A percentile compares a stretch with the other conserved stretches of the same genome.
Evolutionary conservation across 495 filamentous ascomycete genomes (phyloP).

Genomic region (Xylaria intraflava): DNA sequence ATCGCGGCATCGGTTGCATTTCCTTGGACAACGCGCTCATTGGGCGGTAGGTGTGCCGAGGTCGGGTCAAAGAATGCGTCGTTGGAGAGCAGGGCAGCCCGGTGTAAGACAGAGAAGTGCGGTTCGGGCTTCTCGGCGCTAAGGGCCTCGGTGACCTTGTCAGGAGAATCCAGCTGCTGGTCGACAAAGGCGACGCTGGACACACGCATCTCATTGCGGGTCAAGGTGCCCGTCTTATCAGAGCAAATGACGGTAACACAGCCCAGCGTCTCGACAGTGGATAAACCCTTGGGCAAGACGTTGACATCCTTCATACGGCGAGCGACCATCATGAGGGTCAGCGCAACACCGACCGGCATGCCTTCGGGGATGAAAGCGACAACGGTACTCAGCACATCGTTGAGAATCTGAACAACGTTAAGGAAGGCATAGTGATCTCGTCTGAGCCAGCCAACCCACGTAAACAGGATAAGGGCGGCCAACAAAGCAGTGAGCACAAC

Average conservation of each 20-base stretch:
- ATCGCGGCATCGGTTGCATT: constrained; percentile 32
- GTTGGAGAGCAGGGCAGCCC: constrained; percentile 28
- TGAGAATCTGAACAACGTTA: constrained; percentile 22
- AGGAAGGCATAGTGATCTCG: constrained; percentile 17
- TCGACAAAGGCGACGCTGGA: constrained; percentile 32
- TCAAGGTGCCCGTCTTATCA: constrained; percentile 11
- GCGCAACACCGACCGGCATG: constrained; percentile 30
- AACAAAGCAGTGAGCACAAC: constrained; percentile 17
- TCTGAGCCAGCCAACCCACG: background rate
- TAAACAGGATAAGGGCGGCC: constrained; percentile 21
- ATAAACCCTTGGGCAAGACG: constrained; percentile 28
- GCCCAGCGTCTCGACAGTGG: constrained; percentile 29
- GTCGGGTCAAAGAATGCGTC: constrained; percentile 26
- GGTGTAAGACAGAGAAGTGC: constrained; percentile 11
- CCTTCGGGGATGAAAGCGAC: constrained; percentile 38
- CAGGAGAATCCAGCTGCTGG: constrained; percentile 20
- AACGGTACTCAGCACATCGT: constrained; percentile 31
- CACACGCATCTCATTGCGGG: constrained; percentile 45
- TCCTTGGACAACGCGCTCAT: constrained; percentile 25
- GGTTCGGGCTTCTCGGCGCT: constrained; percentile 3
- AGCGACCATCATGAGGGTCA: constrained; percentile 31
- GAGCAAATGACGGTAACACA: constrained; percentile 19
- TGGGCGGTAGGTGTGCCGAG: constrained; percentile 16
- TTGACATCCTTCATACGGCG: constrained; percentile 28
- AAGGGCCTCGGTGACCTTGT: background rate